A percentile compares a stretch with the other conserved stretches of the same genome.
Evolutionary conservation across 768 basidiomycete genomes (phyloP).

Genomic region (Trametes coccinea): DNA sequence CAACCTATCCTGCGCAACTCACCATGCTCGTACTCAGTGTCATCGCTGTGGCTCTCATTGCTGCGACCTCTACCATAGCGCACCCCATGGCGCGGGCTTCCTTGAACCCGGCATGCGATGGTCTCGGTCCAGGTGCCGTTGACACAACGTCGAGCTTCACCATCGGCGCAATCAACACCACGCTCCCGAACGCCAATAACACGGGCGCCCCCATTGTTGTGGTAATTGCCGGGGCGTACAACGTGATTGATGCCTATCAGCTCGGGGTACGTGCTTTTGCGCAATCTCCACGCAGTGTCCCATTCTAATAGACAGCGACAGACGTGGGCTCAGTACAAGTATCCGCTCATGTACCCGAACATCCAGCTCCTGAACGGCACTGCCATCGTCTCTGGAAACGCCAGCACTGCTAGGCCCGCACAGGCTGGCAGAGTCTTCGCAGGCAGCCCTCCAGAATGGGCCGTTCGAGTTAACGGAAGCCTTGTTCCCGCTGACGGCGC

Average conservation of each 20-base stretch:
- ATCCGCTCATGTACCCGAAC: constrained; percentile 44
- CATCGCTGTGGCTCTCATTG: no score
- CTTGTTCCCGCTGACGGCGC: no score
- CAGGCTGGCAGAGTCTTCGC: no score
- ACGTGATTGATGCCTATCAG: no score
- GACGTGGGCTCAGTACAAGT: constrained; percentile 53
- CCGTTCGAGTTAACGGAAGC: no score
- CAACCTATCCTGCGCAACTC: no score
- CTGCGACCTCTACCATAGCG: constrained; percentile 9
- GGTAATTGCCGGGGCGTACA: constrained; percentile 32
- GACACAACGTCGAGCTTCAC: constrained; percentile 44
- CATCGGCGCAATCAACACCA: constrained; percentile 45
- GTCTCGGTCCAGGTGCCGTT: constrained; percentile 26
- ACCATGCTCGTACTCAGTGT: no score
- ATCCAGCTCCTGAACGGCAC: constrained; percentile 40
- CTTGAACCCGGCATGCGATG: constrained; percentile 23
- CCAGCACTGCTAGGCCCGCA: no score
- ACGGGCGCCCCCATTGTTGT: constrained; percentile 51
- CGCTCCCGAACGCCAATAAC: constrained; percentile 41
- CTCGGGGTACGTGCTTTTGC: no score
- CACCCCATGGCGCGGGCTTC: constrained; percentile 10
- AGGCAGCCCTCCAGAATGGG: no score
- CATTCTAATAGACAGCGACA: constrained; percentile 17
- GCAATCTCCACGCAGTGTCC: no score
- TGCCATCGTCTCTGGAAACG: neutral